Percentiles rank a stretch among this genome's conserved stretches.
phyloP scores from a whole-genome alignment of 345 rosid genomes.

The Brassica cretica region DNA sequence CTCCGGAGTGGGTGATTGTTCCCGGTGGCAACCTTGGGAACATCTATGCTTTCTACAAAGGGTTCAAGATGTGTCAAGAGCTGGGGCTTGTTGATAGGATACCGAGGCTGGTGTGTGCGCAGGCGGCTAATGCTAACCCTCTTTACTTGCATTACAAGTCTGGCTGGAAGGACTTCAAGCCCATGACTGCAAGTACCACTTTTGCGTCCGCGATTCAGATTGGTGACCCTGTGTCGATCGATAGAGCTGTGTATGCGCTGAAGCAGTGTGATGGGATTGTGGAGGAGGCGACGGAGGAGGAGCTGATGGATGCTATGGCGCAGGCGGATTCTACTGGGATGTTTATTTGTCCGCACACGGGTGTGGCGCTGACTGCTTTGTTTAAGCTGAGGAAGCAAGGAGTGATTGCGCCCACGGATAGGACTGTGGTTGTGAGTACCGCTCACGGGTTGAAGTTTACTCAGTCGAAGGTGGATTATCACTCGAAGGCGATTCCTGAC shows the following conservation, averaged over 20 bases:
- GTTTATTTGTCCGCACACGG: constrained; percentile 95
- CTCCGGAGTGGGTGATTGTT: constrained; percentile 92
- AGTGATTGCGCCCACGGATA: constrained; percentile 62
- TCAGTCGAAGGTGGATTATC: constrained; percentile 80
- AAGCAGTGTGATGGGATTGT: constrained; percentile 76
- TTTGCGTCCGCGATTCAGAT: constrained; percentile 96
- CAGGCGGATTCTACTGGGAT: constrained; percentile 91
- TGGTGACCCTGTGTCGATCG: constrained; percentile 91
- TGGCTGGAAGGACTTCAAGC: constrained; percentile 72
- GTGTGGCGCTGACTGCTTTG: constrained; percentile 83
- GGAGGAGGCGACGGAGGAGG: constrained; percentile 89
- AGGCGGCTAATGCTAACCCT: constrained; percentile 92
- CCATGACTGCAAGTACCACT: constrained; percentile 69
- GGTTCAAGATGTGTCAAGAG: constrained; percentile 84
- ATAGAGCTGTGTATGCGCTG: constrained; percentile 82
- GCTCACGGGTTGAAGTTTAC: constrained; percentile 94
- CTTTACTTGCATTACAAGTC: constrained; percentile 75
- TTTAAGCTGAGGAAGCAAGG: constrained; percentile 79
- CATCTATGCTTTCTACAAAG: constrained; percentile 87
- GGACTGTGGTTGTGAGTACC: constrained; percentile 88
- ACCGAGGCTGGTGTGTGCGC: constrained; percentile 86
- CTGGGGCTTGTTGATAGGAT: constrained; percentile 77
- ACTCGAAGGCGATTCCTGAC: constrained; percentile 67
- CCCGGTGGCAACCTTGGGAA: constrained; percentile 93
- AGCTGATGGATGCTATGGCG: constrained; percentile 94